Conservation (phyloP, 805 yeast species). For the Jamesozyma piceae region DNA sequence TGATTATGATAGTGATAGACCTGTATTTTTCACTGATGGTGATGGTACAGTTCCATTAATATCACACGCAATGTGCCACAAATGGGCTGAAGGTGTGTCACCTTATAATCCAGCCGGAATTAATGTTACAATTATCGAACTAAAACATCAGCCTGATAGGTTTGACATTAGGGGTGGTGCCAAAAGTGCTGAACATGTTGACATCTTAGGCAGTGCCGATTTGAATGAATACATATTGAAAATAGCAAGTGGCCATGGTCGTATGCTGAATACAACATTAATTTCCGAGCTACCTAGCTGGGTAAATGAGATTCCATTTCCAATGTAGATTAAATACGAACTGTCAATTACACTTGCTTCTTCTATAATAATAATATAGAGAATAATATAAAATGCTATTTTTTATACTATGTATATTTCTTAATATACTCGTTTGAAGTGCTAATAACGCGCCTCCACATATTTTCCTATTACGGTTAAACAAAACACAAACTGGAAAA, state of each 20-base stretch:
- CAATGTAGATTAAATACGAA: conserved; percentile 17
- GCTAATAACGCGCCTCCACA: not conserved
- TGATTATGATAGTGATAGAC: conserved; percentile 48
- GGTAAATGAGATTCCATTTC: conserved; percentile 46
- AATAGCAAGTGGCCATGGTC: conserved; percentile 77
- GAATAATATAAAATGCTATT: no score
- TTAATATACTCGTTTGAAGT: not conserved
- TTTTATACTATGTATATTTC: no score
- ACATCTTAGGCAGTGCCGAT: conserved; percentile 86
- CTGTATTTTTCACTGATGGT: conserved; percentile 82
- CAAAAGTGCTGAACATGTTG: conserved; percentile 95
- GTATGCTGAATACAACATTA: conserved; percentile 48
- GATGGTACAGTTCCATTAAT: conserved; percentile 90
- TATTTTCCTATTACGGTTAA: not conserved
- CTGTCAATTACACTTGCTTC: not conserved
- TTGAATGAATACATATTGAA: conserved; percentile 75
- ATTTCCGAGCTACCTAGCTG: conserved; percentile 55
- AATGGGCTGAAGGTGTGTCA: conserved; percentile 61
- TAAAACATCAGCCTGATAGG: conserved; percentile 85
- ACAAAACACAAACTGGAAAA: not conserved
- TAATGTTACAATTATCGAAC: conserved; percentile 74
- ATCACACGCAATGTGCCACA: conserved; percentile 85
- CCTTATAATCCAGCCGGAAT: conserved; percentile 74
- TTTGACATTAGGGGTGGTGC: conserved; percentile 97
- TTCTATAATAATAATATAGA: no score